Base-by-base conservation (phyloP, 352 stramenopile genomes). In the Phytophthora tentaculata region DNA sequence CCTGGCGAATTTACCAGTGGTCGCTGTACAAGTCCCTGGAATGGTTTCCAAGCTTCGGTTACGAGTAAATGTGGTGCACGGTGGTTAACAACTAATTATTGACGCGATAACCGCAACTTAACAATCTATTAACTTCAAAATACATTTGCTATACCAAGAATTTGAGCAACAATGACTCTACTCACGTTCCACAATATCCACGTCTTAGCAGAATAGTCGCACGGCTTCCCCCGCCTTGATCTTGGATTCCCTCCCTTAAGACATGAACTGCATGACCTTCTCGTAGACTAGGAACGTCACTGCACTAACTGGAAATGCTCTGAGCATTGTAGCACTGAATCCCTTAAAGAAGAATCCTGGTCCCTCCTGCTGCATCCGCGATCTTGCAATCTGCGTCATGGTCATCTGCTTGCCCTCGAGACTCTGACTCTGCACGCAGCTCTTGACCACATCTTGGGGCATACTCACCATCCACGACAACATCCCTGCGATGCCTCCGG, bases 381-480 rank as follows among this genome's bases (percentile, higher is more conserved):
- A 64, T 16, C 73, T 69, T 28, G 73, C 74, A 43, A 93, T 74
- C 57, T 85, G 57, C 47, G 56, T 71, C 24, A 84, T 84, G 9
- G 70, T 76, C 66, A 79, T 68, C 59, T 83, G 77, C 24, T 66
- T 61, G 7, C 65, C 70, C 14, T 74, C 68, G 7, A 89, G 74
- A 16, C 70, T 63, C 56, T 93, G 86, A 55, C 84, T 89, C 78
- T 97, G 91, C 29, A 96, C 88, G 41, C 89, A 88, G 24, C 88
- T 96, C 79, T 97, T 97, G 69, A 97, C 80, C 23, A 97, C 91
- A 67, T 97, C 91, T 57, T 96, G 76, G 2, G 91, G 91, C 65
- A 94, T 86, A 32, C 81, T 90, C 48, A 92, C 67, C 23, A 88
- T 73, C 87, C 89, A 96, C 23, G 87, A 94, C 45, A 91, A 63